A percentile compares a stretch with the other conserved stretches of the same genome.
These are phyloP conservation scores for Colletotrichum orbiculare DNA, from an alignment of 2,329 filamentous ascomycete species.

Conservation along the genomic window DNA sequence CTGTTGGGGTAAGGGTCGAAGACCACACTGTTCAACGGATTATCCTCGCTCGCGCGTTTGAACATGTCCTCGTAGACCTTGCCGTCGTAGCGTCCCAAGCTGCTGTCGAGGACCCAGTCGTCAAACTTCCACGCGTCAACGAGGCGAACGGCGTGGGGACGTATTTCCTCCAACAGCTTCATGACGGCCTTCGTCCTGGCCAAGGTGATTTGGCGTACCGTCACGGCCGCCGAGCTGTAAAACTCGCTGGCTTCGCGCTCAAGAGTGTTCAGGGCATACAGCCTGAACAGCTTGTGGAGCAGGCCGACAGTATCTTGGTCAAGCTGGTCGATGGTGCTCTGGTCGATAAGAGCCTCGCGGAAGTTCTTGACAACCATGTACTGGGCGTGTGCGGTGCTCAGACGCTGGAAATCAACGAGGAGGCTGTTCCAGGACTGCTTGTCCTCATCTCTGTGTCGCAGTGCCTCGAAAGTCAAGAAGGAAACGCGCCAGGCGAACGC, in stretches of 20 bases:
- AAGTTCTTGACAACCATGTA: constrained; percentile 85
- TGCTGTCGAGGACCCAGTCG: constrained; percentile 81
- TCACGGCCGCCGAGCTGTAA: constrained; percentile 76
- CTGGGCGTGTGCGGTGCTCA: constrained; percentile 80
- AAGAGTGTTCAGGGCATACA: constrained; percentile 74
- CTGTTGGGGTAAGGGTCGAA: constrained; percentile 79
- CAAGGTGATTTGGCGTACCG: constrained; percentile 77
- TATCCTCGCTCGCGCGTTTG: constrained; percentile 75
- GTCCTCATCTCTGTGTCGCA: constrained; percentile 78
- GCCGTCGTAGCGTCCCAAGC: constrained; percentile 76
- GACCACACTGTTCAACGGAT: constrained; percentile 77
- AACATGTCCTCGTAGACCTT: constrained; percentile 85
- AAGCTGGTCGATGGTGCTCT: constrained; percentile 62
- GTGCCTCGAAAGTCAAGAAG: constrained; percentile 79
- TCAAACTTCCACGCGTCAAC: constrained; percentile 83
- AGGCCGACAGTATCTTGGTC: constrained; percentile 67
- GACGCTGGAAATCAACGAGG: constrained; percentile 81
- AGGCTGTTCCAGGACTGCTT: constrained; percentile 83
- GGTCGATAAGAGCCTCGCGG: constrained; percentile 54
- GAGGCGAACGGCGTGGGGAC: constrained; percentile 77
- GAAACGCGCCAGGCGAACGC: constrained; percentile 82
- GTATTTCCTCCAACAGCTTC: constrained; percentile 75
- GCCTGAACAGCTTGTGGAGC: constrained; percentile 82
- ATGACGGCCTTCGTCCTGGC: constrained; percentile 83
- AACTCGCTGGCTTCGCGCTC: constrained; percentile 78